A percentile compares a stretch with the other conserved stretches of the same genome.
phyloP scores from a whole-genome alignment of 805 yeast species.

The Yueomyces sp. region DNA sequence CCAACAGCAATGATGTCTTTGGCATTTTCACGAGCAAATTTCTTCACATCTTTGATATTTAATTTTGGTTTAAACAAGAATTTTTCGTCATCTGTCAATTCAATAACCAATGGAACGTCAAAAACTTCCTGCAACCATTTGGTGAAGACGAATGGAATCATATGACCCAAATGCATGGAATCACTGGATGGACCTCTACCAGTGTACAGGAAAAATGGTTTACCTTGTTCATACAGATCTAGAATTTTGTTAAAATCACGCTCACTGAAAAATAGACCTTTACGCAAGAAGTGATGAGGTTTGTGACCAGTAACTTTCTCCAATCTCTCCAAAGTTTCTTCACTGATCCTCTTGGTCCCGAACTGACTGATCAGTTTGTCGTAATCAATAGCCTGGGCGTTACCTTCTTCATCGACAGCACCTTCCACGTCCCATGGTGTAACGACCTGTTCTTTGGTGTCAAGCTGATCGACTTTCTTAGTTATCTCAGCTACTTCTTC shows the following conservation, averaged over 20 bases:
- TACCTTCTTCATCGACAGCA: constrained; percentile 82
- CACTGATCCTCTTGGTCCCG: constrained; percentile 64
- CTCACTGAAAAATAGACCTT: constrained; percentile 88
- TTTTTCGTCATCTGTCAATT: constrained; percentile 93
- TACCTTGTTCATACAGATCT: constrained; percentile 85
- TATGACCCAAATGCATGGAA: constrained; percentile 92
- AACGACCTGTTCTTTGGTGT: constrained; percentile 37
- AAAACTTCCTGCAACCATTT: constrained; percentile 97
- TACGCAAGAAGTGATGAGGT: constrained; percentile 81
- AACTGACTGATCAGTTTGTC: constrained; percentile 76
- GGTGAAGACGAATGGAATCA: constrained; percentile 90
- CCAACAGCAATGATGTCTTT: constrained; percentile 91
- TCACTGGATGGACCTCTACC: constrained; percentile 96
- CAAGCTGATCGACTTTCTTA: background rate
- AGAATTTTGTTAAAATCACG: constrained; percentile 69
- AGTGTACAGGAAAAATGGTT: constrained; percentile 89
- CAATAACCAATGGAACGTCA: constrained; percentile 89
- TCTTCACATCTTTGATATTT: constrained; percentile 77
- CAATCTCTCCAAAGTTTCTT: constrained; percentile 66
- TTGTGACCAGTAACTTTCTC: constrained; percentile 71
- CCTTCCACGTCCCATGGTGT: constrained; percentile 99
- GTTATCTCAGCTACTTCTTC: background rate
- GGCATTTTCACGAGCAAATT: constrained; percentile 69
- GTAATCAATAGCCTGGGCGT: constrained; percentile 83
- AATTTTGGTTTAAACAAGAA: constrained; percentile 85